These are phyloP conservation scores for Oryza punctata DNA, from an alignment of 176 grass and related monocot species.

Conservation along the genomic window DNA sequence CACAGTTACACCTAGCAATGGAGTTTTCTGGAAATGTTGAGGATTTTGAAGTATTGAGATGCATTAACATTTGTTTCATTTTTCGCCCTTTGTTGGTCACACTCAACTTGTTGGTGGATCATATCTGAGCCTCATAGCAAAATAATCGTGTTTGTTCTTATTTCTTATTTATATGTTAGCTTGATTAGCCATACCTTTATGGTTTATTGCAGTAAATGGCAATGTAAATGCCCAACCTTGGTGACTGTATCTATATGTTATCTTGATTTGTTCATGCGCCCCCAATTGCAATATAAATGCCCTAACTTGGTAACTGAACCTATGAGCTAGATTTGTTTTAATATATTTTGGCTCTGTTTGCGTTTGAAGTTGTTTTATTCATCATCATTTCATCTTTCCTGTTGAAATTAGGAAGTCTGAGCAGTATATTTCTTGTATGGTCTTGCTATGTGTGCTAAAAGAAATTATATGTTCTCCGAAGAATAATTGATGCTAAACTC, in stretches of 20 bases:
- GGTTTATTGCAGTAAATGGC: neutral
- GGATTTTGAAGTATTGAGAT: constrained; percentile 32
- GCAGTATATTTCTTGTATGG: neutral
- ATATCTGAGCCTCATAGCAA: neutral
- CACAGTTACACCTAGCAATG: neutral
- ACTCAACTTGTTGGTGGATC: constrained; percentile 12
- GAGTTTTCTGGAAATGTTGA: constrained; percentile 12
- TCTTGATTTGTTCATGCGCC: neutral
- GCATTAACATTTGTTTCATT: constrained; percentile 29
- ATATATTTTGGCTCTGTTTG: neutral
- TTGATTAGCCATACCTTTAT: neutral
- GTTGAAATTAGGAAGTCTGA: neutral
- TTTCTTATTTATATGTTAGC: constrained; percentile 15
- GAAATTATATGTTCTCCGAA: constrained; percentile 18
- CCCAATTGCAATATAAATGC: constrained; percentile 3
- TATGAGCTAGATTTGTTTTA: neutral
- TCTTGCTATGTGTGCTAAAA: constrained; percentile 2
- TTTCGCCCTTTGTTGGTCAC: neutral
- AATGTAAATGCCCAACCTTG: neutral
- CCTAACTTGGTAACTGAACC: constrained; percentile 3
- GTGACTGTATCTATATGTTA: neutral
- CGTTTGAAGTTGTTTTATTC: neutral
- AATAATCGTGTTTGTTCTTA: neutral
- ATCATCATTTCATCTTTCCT: constrained; percentile 1
- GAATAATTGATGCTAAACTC: constrained; percentile 18